Percentiles rank a stretch among this genome's conserved stretches.
Evolutionary conservation across 2,329 filamentous ascomycete genomes (phyloP).

Genomic region (Xylariaceae sp.): DNA sequence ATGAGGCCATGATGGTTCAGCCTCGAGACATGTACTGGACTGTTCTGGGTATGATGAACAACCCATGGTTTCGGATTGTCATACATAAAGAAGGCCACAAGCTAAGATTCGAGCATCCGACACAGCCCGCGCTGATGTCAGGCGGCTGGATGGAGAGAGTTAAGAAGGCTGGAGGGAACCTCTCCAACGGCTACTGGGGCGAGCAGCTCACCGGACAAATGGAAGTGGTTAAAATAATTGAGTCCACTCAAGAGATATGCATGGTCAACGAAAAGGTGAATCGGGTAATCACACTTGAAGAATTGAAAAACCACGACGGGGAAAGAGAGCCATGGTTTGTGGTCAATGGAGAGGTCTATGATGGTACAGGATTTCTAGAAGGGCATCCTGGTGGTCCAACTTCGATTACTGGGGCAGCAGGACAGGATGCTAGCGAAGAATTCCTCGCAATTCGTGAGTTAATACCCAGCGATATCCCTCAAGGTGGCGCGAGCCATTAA

Average conservation of each 20-base stretch:
- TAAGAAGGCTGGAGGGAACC: conserved; percentile 80
- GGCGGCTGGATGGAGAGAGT: conserved; percentile 95
- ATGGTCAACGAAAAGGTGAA: conserved; percentile 76
- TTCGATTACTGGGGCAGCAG: conserved; percentile 84
- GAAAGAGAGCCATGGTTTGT: conserved; percentile 83
- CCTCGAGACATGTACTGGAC: conserved; percentile 97
- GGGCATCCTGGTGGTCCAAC: conserved; percentile 85
- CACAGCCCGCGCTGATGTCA: conserved; percentile 75
- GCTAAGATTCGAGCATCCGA: conserved; percentile 86
- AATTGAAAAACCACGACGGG: conserved; percentile 71
- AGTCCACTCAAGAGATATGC: conserved; percentile 68
- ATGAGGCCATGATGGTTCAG: conserved; percentile 85
- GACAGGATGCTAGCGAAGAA: conserved; percentile 81
- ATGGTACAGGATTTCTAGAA: conserved; percentile 80
- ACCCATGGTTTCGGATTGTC: conserved; percentile 86
- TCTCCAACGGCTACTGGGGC: conserved; percentile 85
- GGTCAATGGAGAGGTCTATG: conserved; percentile 85
- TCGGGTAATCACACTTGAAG: conserved; percentile 69
- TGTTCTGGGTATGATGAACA: conserved; percentile 97
- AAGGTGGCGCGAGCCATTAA: conserved; percentile 13
- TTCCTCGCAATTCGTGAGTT: conserved; percentile 88
- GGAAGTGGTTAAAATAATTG: conserved; percentile 49
- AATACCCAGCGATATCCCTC: conserved; percentile 33
- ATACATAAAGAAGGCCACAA: conserved; percentile 70
- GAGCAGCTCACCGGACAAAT: conserved; percentile 66